Evolutionary conservation across 768 basidiomycete species (phyloP).

Genomic region (Mycena venus): DNA sequence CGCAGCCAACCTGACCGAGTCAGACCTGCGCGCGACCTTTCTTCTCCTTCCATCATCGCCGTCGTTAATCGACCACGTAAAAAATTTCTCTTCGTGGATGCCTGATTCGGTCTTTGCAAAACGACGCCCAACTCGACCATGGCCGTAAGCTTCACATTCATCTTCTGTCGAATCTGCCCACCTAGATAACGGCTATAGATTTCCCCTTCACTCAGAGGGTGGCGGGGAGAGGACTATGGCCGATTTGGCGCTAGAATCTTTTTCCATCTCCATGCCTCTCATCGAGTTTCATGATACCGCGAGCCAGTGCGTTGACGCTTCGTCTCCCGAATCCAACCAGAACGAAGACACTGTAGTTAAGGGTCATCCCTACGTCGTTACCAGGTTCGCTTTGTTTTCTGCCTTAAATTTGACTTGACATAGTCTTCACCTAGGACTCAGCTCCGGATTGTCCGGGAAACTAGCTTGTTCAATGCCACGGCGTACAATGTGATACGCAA

Average conservation of each 20-base stretch:
- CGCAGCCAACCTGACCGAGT: conserved; percentile 36
- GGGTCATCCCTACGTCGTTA: conserved; percentile 52
- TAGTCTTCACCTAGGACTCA: conserved; percentile 43
- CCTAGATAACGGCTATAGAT: conserved; percentile 34
- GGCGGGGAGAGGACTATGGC: conserved; percentile 29
- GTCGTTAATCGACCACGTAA: conserved; percentile 43
- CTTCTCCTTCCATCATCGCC: conserved; percentile 49
- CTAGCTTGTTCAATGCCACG: conserved; percentile 42
- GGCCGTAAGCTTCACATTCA: conserved; percentile 39
- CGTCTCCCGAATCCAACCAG: background rate
- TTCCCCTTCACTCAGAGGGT: conserved; percentile 37
- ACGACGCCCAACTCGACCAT: conserved; percentile 43
- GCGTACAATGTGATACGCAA: conserved; percentile 45
- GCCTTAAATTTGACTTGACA: background rate
- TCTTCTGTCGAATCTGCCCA: too few relatives aligned
- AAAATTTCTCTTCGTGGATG: conserved; percentile 48
- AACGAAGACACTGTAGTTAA: conserved; percentile 32
- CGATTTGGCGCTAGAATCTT: conserved; percentile 50
- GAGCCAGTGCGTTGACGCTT: conserved; percentile 34
- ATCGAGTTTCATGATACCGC: conserved; percentile 48
- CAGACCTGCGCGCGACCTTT: conserved; percentile 53
- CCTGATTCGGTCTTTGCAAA: conserved; percentile 39
- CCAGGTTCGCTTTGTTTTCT: conserved; percentile 40
- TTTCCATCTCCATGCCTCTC: conserved; percentile 49
- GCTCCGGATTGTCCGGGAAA: conserved; percentile 49